Conservation (phyloP, 202 grass and related monocot genomes). For the Eragrostis tef region DNA sequence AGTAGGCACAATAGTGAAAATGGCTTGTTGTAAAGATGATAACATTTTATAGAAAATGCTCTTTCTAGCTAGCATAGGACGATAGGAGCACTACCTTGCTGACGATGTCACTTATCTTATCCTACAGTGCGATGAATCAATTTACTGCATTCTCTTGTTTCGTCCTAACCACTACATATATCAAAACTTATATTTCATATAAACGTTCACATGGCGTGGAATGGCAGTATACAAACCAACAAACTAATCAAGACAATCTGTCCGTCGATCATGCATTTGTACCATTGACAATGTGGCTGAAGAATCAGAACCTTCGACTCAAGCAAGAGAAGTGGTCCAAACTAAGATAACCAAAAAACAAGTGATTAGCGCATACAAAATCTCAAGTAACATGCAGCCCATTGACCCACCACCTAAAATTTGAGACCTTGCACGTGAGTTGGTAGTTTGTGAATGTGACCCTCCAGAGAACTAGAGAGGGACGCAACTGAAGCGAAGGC, state of each 20-base stretch:
- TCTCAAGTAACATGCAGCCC: slow-evolving; percentile 37
- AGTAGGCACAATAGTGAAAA: too few relatives aligned
- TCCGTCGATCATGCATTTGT: not conserved
- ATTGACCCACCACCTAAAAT: slow-evolving; percentile 1
- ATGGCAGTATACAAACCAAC: not conserved
- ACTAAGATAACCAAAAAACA: slow-evolving; percentile 28
- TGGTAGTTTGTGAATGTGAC: not conserved
- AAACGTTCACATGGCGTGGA: not conserved
- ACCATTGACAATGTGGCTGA: not conserved
- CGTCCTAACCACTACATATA: not conserved
- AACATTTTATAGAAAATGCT: too few relatives aligned
- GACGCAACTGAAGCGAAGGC: not conserved
- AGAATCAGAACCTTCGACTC: slow-evolving; percentile 31
- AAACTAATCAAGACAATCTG: not conserved
- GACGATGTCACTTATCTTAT: too few relatives aligned
- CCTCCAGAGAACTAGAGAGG: not conserved
- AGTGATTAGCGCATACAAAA: not conserved
- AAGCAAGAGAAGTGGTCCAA: slow-evolving; percentile 1
- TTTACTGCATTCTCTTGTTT: not conserved
- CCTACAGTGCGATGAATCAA: not conserved
- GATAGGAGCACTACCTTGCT: too few relatives aligned
- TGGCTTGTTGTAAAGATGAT: too few relatives aligned
- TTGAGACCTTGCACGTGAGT: slow-evolving; percentile 38
- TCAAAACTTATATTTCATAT: not conserved
- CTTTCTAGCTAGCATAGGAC: too few relatives aligned